Conservation (phyloP, 2,329 filamentous ascomycete species). For the Karstenula rhodostoma region DNA sequence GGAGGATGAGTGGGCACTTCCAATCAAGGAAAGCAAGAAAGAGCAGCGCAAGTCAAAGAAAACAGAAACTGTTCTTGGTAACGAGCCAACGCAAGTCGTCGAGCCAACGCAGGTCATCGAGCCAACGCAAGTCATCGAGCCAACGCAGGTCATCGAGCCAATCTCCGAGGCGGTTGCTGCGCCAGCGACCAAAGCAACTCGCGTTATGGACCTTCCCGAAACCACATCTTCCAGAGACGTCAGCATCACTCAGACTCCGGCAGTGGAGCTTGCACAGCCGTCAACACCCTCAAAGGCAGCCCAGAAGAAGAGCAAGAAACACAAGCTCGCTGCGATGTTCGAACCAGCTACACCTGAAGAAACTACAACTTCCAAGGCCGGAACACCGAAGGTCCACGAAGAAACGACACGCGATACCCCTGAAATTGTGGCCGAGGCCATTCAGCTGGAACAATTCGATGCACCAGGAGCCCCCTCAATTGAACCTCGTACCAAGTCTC, state of each 20-base stretch:
- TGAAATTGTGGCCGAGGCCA: slow-evolving; percentile 14
- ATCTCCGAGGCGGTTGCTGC: background rate
- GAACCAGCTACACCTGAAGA: slow-evolving; percentile 34
- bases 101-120: slow-evolving; percentile 17
- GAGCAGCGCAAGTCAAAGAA: slow-evolving; percentile 26
- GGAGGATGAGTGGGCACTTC: slow-evolving; percentile 19
- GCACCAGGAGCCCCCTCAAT: background rate
- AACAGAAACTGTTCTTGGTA: slow-evolving; percentile 1
- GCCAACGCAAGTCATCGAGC: slow-evolving; percentile 13
- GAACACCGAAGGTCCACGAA: slow-evolving; percentile 8
- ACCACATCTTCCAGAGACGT: background rate
- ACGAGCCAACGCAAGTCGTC: slow-evolving; percentile 12
- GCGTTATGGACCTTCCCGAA: background rate
- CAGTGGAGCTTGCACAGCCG: slow-evolving; percentile 22
- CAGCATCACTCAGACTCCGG: background rate
- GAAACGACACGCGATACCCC: slow-evolving; percentile 30
- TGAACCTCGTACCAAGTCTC: slow-evolving; percentile 31
- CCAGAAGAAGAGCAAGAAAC: slow-evolving; percentile 50
- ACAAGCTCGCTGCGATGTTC: slow-evolving; percentile 44
- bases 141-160: slow-evolving; percentile 7
- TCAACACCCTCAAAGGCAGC: slow-evolving; percentile 30
- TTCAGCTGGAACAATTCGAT: background rate
- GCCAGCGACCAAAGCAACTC: slow-evolving; percentile 1
- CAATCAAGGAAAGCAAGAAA: slow-evolving; percentile 27
- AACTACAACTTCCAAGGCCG: slow-evolving; percentile 12